These are phyloP conservation scores for Pleurotus ostreatus DNA, from an alignment of 768 basidiomycete species.

Conservation along the genomic window DNA sequence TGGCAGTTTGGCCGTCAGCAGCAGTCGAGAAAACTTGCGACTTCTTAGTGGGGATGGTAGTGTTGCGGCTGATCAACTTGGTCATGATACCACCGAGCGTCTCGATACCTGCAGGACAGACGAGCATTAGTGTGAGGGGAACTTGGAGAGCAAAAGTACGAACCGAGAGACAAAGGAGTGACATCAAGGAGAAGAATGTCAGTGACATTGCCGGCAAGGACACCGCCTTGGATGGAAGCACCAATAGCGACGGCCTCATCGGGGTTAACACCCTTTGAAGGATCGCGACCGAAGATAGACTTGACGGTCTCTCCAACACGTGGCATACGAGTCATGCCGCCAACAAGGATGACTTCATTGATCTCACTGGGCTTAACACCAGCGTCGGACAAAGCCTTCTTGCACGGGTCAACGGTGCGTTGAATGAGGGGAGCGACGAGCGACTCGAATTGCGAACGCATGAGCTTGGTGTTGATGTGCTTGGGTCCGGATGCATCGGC, in stretches of 20 bases:
- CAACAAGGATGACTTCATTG: constrained; percentile 96
- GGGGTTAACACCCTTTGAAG: constrained; percentile 98
- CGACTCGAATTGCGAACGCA: constrained; percentile 85
- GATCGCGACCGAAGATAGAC: constrained; percentile 90
- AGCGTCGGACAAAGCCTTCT: constrained; percentile 93
- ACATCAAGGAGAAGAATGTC: constrained; percentile 94
- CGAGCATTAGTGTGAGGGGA: not conserved
- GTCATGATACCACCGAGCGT: constrained; percentile 99
- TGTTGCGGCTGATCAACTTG: constrained; percentile 96
- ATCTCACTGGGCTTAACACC: constrained; percentile 91
- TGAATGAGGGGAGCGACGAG: constrained; percentile 81
- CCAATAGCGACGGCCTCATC: constrained; percentile 99
- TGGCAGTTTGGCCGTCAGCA: constrained; percentile 98
- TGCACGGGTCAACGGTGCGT: constrained; percentile 92
- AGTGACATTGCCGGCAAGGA: constrained; percentile 93
- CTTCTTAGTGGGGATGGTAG: constrained; percentile 99
- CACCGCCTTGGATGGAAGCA: constrained; percentile 97
- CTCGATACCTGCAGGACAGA: constrained; percentile 61
- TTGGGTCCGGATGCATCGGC: constrained; percentile 93
- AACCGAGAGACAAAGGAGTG: constrained; percentile 93
- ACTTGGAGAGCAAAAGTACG: constrained; percentile 15
- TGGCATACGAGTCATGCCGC: constrained; percentile 99
- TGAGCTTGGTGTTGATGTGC: constrained; percentile 92
- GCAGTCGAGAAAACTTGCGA: constrained; percentile 98
- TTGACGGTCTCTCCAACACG: constrained; percentile 93